Evolutionary conservation across 2,329 filamentous ascomycete species (phyloP), one percentile per base, ranked within the genome.

Genomic region (Zalaria obscura): DNA sequence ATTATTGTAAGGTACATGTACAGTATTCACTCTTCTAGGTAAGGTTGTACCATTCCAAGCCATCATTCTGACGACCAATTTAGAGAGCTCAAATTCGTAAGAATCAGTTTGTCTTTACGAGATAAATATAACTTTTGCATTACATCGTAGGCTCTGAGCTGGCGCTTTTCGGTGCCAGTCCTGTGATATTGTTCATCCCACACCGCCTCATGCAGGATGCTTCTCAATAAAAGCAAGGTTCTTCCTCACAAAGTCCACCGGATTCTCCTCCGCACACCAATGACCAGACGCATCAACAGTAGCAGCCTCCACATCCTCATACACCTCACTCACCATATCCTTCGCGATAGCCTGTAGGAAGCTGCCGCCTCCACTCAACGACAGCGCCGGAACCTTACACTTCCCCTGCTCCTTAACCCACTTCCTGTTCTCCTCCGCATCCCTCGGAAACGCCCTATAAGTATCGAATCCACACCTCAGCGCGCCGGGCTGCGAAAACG

Each of bases 181-280:
- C 18, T 18, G 18, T 18, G 18, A 18, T 18, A 18, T 18, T 18
- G 18, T 18, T 18, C 18, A 18, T 18, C 18, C 18, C 18, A 18
- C 18, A 18, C 18, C 18, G 2, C 18, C 18, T 32, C n/a, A 32
- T n/a, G n/a, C 29, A 2, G n/a, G 29, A 32, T 47, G 32, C 44
- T 48, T 49, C 32, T 48, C 48, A 39, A 62, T 49, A 46, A 57
- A 61, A 7, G 34, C 38, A 45, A 59, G 36, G 5, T 61, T 45
- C 35, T 51, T 45, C 27, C 46, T 45, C n/a, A 60, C 56, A 47
- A 64, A 66, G 4, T 50, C 52, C 37, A 52, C 48, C 1, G 62
- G 61, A 43, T 61, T 61, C 47, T 64, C 61, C 42, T 64, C 61
- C 3, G 61, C 58, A 27, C 59, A 51, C 45, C 54, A 64, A 44